These are phyloP conservation scores for Amanita rimosa DNA, from an alignment of 768 basidiomycete species.

Conservation along the genomic window DNA sequence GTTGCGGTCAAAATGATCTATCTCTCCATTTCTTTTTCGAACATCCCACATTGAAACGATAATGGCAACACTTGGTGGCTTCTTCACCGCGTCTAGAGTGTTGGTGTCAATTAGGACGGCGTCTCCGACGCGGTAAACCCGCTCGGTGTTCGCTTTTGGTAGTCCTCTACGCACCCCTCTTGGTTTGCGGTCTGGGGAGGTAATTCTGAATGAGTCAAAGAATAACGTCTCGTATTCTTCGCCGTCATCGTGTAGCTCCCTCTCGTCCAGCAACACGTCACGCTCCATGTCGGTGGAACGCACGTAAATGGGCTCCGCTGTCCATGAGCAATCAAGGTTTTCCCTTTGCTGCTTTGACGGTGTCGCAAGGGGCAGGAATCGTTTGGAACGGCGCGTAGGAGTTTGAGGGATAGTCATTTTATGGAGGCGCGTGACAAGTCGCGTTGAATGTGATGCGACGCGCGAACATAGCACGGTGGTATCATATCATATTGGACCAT, in stretches of 20 bases:
- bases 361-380: constrained; percentile 19
- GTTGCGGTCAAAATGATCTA: constrained; percentile 13
- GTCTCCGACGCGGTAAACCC: constrained; percentile 47
- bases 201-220: constrained; percentile 22
- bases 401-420: constrained; percentile 13
- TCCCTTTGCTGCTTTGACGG: constrained; percentile 11
- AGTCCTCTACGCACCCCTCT: constrained; percentile 12
- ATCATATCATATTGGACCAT: too few species aligned
- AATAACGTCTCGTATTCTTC: constrained; percentile 22
- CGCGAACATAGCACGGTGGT: too few species aligned
- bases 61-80: constrained; percentile 53
- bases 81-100: constrained; percentile 27
- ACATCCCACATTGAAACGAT: constrained; percentile 63
- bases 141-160: constrained; percentile 5
- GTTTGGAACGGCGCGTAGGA: constrained; percentile 19
- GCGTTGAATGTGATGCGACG: neutral
- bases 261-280: constrained; percentile 16
- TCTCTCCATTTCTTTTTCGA: constrained; percentile 16
- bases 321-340: constrained; percentile 15
- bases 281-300: constrained; percentile 15
- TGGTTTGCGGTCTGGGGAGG: constrained; percentile 14
- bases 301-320: constrained; percentile 14
- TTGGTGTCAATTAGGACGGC: constrained; percentile 49
- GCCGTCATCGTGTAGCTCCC: constrained; percentile 11
- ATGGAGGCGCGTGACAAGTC: neutral